Evolutionary conservation across 345 rosid genomes (phyloP), one percentile per base, ranked within the genome.

Genomic region (Populus alba): DNA sequence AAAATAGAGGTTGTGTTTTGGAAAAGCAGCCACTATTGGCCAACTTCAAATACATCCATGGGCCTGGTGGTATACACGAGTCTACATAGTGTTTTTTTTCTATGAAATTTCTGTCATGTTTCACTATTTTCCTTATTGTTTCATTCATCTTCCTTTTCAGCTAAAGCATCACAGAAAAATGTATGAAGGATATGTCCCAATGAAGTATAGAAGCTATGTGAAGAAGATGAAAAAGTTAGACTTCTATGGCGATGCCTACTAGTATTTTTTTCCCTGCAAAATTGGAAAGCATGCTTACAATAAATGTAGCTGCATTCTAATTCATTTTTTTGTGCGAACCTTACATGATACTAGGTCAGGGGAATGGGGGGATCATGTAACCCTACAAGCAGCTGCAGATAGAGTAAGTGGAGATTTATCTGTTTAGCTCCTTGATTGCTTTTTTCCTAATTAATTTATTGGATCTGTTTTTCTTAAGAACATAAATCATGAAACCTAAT

Each of bases 321-420:
- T 65, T 74, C 77, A 63, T 74, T 73, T 33, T 85, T 66, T 76
- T 79, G n/a, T 82, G 70, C 67, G 71, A 62, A 74, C 76, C 79
- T 7, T 37, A 6, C 73, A 73, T 76, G 84, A 41, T 13, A 72
- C 75, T 78, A 93, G 98, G 81, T 77, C 77, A 13, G 98, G 97
- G 73, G 98, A 95, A 87, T 95, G 98, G 98, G 98, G 98, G 65
- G 98, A 95, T 83, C 98, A 95, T 82, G 82, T 95, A 33, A 95
- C 98, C 76, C 87, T 93, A 66, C 98, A 95, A 88, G 98, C 98
- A 78, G 98, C 98, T 51, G 98, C 98, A 77, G 98, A 95, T 87
- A 83, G 89, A 62, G 98, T 95, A 85, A 91, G 93, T 87, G 13
- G 59, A 71, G n/a, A 71, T 78, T 75, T 75, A 61, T 78, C 39